A percentile compares a stretch with the other conserved stretches of the same genome.
These are phyloP conservation scores for Carex kokanica DNA, from an alignment of 176 grass and related monocot species.

Conservation along the genomic window DNA sequence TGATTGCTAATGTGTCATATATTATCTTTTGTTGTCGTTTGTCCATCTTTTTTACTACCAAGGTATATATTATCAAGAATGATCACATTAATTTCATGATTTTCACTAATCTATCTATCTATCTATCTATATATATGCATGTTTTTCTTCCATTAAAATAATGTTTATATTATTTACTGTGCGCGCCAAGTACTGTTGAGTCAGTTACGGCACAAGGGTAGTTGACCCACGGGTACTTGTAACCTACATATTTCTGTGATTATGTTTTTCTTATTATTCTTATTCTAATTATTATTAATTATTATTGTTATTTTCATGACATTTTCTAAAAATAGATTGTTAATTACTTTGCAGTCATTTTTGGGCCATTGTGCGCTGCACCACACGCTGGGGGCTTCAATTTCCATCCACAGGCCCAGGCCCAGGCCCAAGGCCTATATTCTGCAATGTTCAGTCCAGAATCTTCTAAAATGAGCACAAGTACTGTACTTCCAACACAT, in stretches of 20 bases:
- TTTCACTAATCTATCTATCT: neutral
- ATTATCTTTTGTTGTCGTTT: neutral
- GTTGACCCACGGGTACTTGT: too few relatives aligned
- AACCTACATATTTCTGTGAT: too few relatives aligned
- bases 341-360: conserved; percentile 21
- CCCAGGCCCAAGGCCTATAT: neutral
- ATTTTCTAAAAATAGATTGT: neutral
- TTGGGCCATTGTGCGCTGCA: neutral
- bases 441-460: neutral
- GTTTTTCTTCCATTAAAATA: neutral
- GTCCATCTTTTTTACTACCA: neutral
- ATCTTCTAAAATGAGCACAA: neutral
- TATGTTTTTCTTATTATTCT: too few relatives aligned
- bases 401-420: conserved; percentile 12
- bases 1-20: too few relatives aligned
- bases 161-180: neutral
- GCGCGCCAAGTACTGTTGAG: too few relatives aligned
- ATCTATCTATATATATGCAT: too few relatives aligned
- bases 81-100: neutral
- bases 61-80: neutral
- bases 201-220: too few relatives aligned
- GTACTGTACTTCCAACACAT: neutral
- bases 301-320: neutral
- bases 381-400: conserved; percentile 1
- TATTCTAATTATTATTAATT: too few relatives aligned